Conservation (phyloP, 2,329 filamentous ascomycete species). For the Metarhizium album region DNA sequence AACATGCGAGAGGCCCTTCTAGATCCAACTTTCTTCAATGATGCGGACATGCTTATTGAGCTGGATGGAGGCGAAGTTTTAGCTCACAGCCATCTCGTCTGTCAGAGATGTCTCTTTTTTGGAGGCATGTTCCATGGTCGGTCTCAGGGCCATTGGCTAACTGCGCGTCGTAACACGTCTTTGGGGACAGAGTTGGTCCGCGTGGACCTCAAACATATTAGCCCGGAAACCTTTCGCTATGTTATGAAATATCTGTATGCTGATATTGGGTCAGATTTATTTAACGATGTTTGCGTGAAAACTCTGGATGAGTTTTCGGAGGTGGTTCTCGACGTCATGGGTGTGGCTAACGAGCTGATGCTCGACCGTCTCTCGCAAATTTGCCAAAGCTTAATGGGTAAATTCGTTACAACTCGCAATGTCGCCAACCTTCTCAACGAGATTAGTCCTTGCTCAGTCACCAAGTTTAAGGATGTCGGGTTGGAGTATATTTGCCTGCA, state of each 20-base stretch:
- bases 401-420: constrained; percentile 78
- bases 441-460: constrained; percentile 72
- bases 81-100: constrained; percentile 70
- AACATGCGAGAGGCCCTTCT: constrained; percentile 63
- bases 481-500: constrained; percentile 89
- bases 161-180: constrained; percentile 46
- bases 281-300: constrained; percentile 60
- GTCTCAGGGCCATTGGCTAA: constrained; percentile 75
- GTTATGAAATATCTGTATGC: constrained; percentile 77
- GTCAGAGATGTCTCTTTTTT: constrained; percentile 85
- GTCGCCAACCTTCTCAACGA: constrained; percentile 77
- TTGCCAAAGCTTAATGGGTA: constrained; percentile 75
- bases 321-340: constrained; percentile 82
- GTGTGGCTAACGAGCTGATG: constrained; percentile 89
- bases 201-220: constrained; percentile 76
- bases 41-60: constrained; percentile 70
- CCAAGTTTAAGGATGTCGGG: constrained; percentile 76
- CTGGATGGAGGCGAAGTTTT: constrained; percentile 61
- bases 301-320: constrained; percentile 79
- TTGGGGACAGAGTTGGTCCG: constrained; percentile 36
- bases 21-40: constrained; percentile 62
- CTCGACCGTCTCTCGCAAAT: constrained; percentile 81
- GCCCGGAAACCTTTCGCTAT: constrained; percentile 60
- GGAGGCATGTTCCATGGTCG: constrained; percentile 82
- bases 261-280: constrained; percentile 70